These are phyloP conservation scores for Apiotrichum gamsii DNA, from an alignment of 1,284 basidiomycete species.

Conservation along the genomic window DNA sequence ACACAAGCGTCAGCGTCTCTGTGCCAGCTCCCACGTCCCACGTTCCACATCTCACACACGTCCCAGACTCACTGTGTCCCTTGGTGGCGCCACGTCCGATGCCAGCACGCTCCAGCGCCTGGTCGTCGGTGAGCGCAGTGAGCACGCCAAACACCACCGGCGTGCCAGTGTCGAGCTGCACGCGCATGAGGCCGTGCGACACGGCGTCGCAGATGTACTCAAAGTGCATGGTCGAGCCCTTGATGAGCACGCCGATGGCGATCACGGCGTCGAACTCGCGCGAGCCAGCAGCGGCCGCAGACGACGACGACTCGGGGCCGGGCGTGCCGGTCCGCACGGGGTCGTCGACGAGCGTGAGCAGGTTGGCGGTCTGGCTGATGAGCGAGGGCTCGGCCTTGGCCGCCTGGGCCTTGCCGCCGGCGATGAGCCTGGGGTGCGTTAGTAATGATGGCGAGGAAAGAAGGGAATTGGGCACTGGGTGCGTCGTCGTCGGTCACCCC, in stretches of 20 bases:
- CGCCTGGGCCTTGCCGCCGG: conserved; percentile 43
- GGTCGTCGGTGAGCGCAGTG: conserved; percentile 86
- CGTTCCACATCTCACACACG: background rate
- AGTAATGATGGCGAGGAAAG: background rate
- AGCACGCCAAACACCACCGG: conserved; percentile 96
- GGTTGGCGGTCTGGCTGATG: conserved; percentile 39
- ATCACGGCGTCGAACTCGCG: conserved; percentile 89
- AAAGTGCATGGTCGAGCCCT: conserved; percentile 95
- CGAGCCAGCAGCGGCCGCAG: conserved; percentile 52
- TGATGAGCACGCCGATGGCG: conserved; percentile 95
- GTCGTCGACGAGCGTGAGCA: conserved; percentile 66
- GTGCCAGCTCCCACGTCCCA: background rate
- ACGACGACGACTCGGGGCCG: conserved; percentile 48
- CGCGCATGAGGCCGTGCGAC: conserved; percentile 84
- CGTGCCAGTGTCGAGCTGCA: conserved; percentile 86
- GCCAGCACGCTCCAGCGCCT: conserved; percentile 87
- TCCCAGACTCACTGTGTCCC: conserved; percentile 46
- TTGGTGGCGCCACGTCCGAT: conserved; percentile 50
- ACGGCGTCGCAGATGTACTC: conserved; percentile 96
- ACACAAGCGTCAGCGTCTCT: background rate
- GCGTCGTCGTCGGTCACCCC: too few species aligned
- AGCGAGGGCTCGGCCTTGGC: conserved; percentile 43
- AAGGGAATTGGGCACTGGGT: too few species aligned
- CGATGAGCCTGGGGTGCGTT: conserved; percentile 35
- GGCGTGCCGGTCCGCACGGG: conserved; percentile 46